phyloP scores from a whole-genome alignment of 768 basidiomycete species.

The Tulasnella sp. region DNA sequence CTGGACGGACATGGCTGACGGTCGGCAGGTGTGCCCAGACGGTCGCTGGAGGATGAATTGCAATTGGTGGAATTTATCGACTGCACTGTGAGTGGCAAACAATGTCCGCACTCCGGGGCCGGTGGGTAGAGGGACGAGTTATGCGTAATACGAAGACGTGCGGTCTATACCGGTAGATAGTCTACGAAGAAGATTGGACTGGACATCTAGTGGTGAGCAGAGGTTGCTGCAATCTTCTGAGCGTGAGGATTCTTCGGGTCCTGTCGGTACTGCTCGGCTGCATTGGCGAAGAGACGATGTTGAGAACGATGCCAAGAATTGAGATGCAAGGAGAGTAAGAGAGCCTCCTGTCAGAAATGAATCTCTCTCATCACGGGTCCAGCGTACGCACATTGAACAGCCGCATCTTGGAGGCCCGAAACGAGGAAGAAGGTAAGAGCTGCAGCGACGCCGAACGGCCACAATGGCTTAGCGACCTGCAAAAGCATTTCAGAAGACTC shows the following conservation, averaged over 20 bases:
- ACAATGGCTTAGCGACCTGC: conserved; percentile 61
- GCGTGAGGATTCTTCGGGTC: conserved; percentile 79
- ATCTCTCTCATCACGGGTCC: not conserved
- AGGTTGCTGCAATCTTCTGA: conserved; percentile 53
- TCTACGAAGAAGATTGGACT: not conserved
- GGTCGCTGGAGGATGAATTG: not conserved
- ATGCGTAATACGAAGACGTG: not conserved
- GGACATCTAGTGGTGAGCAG: conserved; percentile 30
- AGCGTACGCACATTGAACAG: conserved; percentile 52
- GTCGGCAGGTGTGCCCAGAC: not conserved
- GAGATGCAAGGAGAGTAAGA: conserved; percentile 3
- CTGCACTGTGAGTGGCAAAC: not conserved
- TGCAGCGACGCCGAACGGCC: conserved; percentile 67
- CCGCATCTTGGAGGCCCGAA: conserved; percentile 52
- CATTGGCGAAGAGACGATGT: not conserved
- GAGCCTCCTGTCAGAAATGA: not conserved
- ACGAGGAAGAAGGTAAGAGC: conserved; percentile 56
- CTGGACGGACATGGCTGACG: not conserved
- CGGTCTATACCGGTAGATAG: not conserved
- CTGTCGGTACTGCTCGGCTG: conserved; percentile 56
- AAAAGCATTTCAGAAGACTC: not conserved
- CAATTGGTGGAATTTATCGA: not conserved
- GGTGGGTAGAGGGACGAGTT: not conserved
- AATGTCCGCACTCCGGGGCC: not conserved
- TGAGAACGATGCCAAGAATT: not conserved